Conservation (phyloP, 371 early-diverging fungal species). For the Mucor saturninus region DNA sequence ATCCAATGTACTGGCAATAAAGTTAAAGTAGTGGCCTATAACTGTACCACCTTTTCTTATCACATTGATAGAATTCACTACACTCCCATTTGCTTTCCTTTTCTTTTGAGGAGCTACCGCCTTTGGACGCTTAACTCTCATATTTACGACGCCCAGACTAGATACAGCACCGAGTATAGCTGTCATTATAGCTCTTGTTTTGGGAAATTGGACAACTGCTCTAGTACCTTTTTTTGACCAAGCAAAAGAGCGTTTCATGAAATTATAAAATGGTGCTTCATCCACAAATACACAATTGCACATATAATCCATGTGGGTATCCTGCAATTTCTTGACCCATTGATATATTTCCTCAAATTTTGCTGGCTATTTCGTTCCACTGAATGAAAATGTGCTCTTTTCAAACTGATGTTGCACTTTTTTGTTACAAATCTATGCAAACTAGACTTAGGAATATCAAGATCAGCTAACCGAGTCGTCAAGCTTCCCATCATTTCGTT, state of each 20-base stretch:
- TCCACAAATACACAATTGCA: conserved; percentile 26
- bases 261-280: conserved; percentile 19
- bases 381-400: conserved; percentile 26
- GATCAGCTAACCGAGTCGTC: conserved; percentile 23
- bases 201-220: conserved; percentile 10
- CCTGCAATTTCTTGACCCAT: conserved; percentile 19
- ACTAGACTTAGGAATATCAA: conserved; percentile 23
- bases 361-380: conserved; percentile 27
- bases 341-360: conserved; percentile 27
- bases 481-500: conserved; percentile 29
- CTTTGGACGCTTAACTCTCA: no score
- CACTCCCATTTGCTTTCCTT: no score
- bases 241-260: conserved; percentile 20
- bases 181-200: conserved; percentile 19
- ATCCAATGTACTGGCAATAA: no score
- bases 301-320: conserved; percentile 27
- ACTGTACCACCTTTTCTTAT: no score
- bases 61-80: no score
- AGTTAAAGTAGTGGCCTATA: no score
- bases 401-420: conserved; percentile 31
- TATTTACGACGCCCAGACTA: conserved; percentile 12
- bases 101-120: no score
- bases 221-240: conserved; percentile 11
- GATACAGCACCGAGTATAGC: conserved; percentile 18
- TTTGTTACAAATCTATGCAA: conserved; percentile 27